Percentiles rank a stretch among this genome's conserved stretches.
These are phyloP conservation scores for Colletotrichum nymphaeae DNA, from an alignment of 2,329 filamentous ascomycete genomes.

Conservation along the genomic window DNA sequence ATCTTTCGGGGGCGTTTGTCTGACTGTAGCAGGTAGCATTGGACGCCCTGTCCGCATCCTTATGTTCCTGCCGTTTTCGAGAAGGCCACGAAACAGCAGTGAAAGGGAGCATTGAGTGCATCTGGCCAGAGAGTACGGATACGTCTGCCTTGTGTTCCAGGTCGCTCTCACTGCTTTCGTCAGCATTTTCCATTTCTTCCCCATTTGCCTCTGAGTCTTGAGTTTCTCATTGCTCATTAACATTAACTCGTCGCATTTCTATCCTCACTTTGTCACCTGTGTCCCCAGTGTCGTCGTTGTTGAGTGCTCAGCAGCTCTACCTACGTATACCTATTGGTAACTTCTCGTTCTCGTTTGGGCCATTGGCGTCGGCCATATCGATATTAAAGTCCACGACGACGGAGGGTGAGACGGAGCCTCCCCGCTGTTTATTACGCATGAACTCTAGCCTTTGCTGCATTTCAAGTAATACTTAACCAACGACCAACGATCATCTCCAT, in stretches of 20 bases:
- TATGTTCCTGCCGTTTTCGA: slow-evolving; percentile 32
- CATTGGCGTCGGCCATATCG: slow-evolving; percentile 12
- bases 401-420: slow-evolving; percentile 26
- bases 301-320: not conserved
- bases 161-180: not conserved
- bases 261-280: not conserved
- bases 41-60: not conserved
- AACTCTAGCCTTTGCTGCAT: slow-evolving; percentile 18
- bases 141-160: not conserved
- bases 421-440: slow-evolving; percentile 28
- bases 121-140: not conserved
- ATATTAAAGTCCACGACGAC: slow-evolving; percentile 4
- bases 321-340: not conserved
- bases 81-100: slow-evolving; percentile 34
- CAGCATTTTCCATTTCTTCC: slow-evolving; percentile 2
- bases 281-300: no score
- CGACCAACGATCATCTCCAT: not conserved
- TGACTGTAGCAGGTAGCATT: not conserved
- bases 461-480: slow-evolving; percentile 10
- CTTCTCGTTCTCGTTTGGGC: not conserved
- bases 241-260: not conserved
- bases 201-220: not conserved
- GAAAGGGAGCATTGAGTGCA: not conserved
- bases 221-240: not conserved
- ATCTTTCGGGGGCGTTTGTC: not conserved